A percentile compares a stretch with the other conserved stretches of the same genome.
Evolutionary conservation across 1,284 basidiomycete genomes (phyloP).

Genomic region (Stygiomarasmius scandens): DNA sequence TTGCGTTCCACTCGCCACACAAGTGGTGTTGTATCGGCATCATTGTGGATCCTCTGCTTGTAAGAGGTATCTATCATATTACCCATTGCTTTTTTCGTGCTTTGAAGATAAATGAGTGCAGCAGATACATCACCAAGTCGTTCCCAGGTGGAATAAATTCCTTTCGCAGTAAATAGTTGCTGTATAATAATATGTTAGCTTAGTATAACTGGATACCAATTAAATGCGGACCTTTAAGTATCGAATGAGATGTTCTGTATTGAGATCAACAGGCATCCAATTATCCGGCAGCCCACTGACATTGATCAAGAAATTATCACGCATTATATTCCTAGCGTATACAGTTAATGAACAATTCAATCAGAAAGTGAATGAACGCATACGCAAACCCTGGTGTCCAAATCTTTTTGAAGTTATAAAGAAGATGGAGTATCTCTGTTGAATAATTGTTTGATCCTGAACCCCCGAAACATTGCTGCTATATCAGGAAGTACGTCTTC

Average conservation of each 20-base stretch:
- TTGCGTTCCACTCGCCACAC: neutral
- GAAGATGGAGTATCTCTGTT: constrained; percentile 28
- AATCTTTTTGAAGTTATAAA: constrained; percentile 27
- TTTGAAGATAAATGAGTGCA: neutral
- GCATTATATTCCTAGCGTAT: constrained; percentile 29
- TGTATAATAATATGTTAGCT: neutral
- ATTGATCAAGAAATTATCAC: constrained; percentile 28
- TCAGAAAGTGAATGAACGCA: neutral
- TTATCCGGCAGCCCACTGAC: constrained; percentile 20
- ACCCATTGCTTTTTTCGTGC: neutral
- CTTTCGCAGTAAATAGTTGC: neutral
- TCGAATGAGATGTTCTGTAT: constrained; percentile 27
- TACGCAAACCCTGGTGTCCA: constrained; percentile 30
- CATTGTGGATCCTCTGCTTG: neutral
- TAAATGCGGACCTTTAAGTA: constrained; percentile 19
- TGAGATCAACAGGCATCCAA: constrained; percentile 28
- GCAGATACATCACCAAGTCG: neutral
- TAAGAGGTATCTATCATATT: neutral
- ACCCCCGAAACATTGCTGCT: constrained; percentile 28
- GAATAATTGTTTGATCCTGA: constrained; percentile 33
- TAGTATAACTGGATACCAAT: too few relatives aligned
- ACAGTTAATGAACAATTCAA: neutral
- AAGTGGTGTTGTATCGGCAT: neutral
- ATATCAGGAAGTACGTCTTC: constrained; percentile 32
- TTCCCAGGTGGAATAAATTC: neutral